phyloP scores from a whole-genome alignment of 192 early-diverging fungal genomes.

The Umbelopsis sp. region DNA sequence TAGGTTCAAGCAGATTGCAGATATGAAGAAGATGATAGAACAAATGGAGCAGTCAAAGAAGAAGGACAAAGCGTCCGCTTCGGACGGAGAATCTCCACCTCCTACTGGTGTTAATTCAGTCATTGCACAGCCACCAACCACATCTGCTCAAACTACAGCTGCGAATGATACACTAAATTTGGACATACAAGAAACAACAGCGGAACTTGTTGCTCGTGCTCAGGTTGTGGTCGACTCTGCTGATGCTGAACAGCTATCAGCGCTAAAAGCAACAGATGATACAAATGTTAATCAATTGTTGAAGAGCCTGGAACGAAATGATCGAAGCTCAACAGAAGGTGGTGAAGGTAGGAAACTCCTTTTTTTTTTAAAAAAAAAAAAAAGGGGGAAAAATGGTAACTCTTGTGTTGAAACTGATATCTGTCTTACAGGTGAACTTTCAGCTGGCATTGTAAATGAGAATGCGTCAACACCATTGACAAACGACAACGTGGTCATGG shows the following conservation, averaged over 20 bases:
- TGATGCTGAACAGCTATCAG: neutral
- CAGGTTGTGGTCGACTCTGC: neutral
- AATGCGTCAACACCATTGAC: no score
- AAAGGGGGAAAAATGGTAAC: no score
- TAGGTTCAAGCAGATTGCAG: slow-evolving; percentile 4
- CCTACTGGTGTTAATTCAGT: neutral
- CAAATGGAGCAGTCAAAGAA: slow-evolving; percentile 10
- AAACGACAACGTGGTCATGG: no score
- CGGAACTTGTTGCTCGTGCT: neutral
- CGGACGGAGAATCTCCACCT: neutral
- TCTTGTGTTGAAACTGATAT: no score
- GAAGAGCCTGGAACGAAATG: neutral
- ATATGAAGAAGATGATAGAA: slow-evolving; percentile 16
- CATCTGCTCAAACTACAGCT: neutral
- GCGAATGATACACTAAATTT: neutral
- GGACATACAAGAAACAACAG: neutral
- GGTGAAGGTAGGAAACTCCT: neutral
- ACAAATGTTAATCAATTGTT: neutral
- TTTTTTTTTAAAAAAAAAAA: neutral
- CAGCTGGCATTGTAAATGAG: no score
- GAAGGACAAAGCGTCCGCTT: neutral
- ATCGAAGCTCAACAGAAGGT: neutral
- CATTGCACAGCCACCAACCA: neutral
- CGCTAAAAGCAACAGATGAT: neutral
- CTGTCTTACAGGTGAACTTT: no score